These are phyloP conservation scores for Sisymbrium irio DNA, from an alignment of 345 rosid genomes.

Conservation along the genomic window DNA sequence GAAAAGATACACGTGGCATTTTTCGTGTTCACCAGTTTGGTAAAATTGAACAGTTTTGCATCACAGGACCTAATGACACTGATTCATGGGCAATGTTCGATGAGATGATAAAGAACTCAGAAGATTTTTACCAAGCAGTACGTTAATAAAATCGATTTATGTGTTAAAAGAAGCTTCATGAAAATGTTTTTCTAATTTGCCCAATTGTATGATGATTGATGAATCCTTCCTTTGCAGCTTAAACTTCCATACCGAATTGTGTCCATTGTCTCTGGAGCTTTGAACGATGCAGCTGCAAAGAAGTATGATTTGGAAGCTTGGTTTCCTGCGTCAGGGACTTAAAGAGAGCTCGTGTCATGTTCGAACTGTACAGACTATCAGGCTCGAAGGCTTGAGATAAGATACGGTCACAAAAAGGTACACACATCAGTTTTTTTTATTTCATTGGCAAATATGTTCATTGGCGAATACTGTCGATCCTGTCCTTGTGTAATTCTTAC, in stretches of 20 bases:
- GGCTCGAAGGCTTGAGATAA: constrained; percentile 80
- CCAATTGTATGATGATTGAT: background rate
- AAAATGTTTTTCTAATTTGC: background rate
- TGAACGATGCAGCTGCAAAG: constrained; percentile 94
- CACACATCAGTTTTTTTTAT: background rate
- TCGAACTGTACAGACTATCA: constrained; percentile 94
- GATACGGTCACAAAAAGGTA: constrained; percentile 97
- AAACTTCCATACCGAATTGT: constrained; percentile 74
- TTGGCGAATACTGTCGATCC: too few species aligned
- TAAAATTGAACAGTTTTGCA: constrained; percentile 93
- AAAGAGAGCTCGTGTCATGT: constrained; percentile 46
- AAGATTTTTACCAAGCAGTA: constrained; percentile 76
- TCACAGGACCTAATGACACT: constrained; percentile 78
- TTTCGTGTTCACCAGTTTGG: constrained; percentile 99
- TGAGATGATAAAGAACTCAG: constrained; percentile 91
- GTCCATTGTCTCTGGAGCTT: constrained; percentile 84
- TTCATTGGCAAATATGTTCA: background rate
- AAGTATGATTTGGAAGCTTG: constrained; percentile 93
- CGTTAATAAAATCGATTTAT: background rate
- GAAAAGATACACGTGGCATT: constrained; percentile 93
- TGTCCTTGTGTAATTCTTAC: constrained; percentile 1
- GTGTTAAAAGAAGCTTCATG: background rate
- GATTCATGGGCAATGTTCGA: constrained; percentile 93
- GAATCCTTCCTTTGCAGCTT: constrained; percentile 48
- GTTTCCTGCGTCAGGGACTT: constrained; percentile 85